Evolutionary conservation across 2,329 filamentous ascomycete genomes (phyloP), one percentile per base, ranked within the genome.

Genomic region (Helminthosporium solani): DNA sequence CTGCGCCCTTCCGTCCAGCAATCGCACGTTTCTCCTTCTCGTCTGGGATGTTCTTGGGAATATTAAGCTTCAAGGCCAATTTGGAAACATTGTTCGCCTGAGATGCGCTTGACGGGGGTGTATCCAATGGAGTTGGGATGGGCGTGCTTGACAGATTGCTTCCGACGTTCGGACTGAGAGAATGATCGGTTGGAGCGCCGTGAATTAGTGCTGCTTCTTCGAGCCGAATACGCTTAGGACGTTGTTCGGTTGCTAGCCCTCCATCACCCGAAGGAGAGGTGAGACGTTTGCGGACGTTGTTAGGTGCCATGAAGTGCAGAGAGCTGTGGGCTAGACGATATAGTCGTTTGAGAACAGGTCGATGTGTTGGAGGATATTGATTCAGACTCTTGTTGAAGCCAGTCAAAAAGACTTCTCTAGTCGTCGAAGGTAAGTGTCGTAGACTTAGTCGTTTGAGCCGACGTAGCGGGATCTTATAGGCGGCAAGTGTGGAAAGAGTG

Each of bases 31-130:
- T 45, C 11, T 57, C 49, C 14, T 50, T 43, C 11, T 25, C 40
- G 19, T 34, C 37, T 16, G 38, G 40, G 2, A 46, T 33, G 5
- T 23, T 23, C 8, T 49, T 25, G 3, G 58, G 56, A 30, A 61
- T 54, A 3, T 28, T n/a, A 27, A 61, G 45, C n/a, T 33, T 58
- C 19, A 63, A 42, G 2, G 41, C 16, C 33, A 53, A 48, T 7
- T 44, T 55, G 21, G 6, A 19, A 3, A 12, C 15, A 11, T 41
- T 25, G 3, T 9, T 14, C 28, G 28, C 4, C 28, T 4, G 11
- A 23, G 27, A 31, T 6, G 55, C 45, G 21, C 44, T 56, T 14
- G 20, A 16, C 6, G 57, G 52, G 16, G 58, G 51, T 18, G 57
- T 52, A 12, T n/a, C 31, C 2, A 33, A 28, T 7, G 25, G 8